These are phyloP conservation scores for Castanea crenata DNA, from an alignment of 306 rosid species.

Conservation along the genomic window DNA sequence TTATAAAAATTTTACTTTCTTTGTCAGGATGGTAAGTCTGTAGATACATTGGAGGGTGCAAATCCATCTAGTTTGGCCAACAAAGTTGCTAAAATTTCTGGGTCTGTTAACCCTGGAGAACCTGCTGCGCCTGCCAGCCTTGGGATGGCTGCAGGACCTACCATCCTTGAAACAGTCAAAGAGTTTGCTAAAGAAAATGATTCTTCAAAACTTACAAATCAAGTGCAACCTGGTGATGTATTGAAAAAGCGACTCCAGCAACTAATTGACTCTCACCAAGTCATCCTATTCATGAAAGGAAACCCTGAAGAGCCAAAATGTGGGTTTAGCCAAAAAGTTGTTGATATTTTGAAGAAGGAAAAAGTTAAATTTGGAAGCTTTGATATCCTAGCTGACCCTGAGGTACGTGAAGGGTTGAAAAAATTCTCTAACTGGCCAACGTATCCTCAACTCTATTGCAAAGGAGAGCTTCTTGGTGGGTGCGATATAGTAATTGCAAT, in stretches of 20 bases:
- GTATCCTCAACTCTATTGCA: slow-evolving; percentile 89
- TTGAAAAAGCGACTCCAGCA: slow-evolving; percentile 54
- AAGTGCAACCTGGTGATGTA: slow-evolving; percentile 43
- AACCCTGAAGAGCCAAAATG: slow-evolving; percentile 79
- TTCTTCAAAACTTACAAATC: slow-evolving; percentile 43
- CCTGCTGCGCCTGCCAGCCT: slow-evolving; percentile 93
- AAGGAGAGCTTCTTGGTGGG: slow-evolving; percentile 95
- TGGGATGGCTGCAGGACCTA: slow-evolving; percentile 83
- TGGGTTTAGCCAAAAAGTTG: slow-evolving; percentile 81
- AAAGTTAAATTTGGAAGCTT: slow-evolving; percentile 81
- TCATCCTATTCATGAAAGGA: slow-evolving; percentile 92
- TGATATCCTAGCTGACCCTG: slow-evolving; percentile 68
- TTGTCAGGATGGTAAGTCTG: slow-evolving; percentile 75
- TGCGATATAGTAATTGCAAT: slow-evolving; percentile 81
- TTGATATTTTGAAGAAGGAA: slow-evolving; percentile 73
- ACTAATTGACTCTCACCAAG: slow-evolving; percentile 53
- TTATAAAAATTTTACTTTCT: slow-evolving; percentile 15
- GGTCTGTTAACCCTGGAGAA: slow-evolving; percentile 61
- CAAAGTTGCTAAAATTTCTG: slow-evolving; percentile 85
- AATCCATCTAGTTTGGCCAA: slow-evolving; percentile 98
- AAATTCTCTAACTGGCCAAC: slow-evolving; percentile 93
- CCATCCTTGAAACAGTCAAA: slow-evolving; percentile 72
- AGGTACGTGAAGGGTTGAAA: slow-evolving; percentile 81
- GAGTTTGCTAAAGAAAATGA: slow-evolving; percentile 60
- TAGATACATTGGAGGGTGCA: slow-evolving; percentile 91